Evolutionary conservation across 2,329 filamentous ascomycete species (phyloP), one percentile per base, ranked within the genome.

Genomic region (Fusarium globosum): DNA sequence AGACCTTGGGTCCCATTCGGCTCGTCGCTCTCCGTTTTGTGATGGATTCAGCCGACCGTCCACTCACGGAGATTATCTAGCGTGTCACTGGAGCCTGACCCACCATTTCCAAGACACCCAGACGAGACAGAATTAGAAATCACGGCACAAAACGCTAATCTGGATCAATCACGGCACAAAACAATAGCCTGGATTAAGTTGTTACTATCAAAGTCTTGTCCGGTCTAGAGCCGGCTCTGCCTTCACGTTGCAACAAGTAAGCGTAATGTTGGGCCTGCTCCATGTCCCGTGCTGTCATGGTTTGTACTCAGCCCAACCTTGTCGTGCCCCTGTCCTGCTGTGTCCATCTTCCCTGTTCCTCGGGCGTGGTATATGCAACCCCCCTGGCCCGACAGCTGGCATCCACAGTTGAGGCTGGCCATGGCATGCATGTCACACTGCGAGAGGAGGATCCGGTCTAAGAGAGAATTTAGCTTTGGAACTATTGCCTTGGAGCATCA

Each of bases 351-450:
- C 71, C 62, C 49, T 63, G 67, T 55, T 42, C 46, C 14, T 36
- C 26, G 30, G 35, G 52, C 35, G 39, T 42, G 46, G 51, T 49
- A 71, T 67, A 58, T 68, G 66, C 62, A 68, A 64, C 71, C 70
- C 55, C 51, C 51, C 51, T 41, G 20, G n/a, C 20, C 30, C 46
- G 59, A 69, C 67, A 73, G 49, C 46, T 74, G 71, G 71, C 71
- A 73, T 57, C 53, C 71, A 52, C 71, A 74, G 71, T 65, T 73
- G 71, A 74, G 71, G 71, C 71, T 73, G 71, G 62, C 36, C 26
- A 38, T 68, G 49, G 41, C 41, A 74, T 71, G 71, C 18, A 68
- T 73, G 67, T 59, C 71, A 71, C 71, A 73, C 52, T 53, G 55
- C 59, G 21, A 55, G 57, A 45, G 14, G 46, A 38, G 20, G 23